phyloP scores from a whole-genome alignment of 371 early-diverging fungal species.

The Haplosporangium sp. region DNA sequence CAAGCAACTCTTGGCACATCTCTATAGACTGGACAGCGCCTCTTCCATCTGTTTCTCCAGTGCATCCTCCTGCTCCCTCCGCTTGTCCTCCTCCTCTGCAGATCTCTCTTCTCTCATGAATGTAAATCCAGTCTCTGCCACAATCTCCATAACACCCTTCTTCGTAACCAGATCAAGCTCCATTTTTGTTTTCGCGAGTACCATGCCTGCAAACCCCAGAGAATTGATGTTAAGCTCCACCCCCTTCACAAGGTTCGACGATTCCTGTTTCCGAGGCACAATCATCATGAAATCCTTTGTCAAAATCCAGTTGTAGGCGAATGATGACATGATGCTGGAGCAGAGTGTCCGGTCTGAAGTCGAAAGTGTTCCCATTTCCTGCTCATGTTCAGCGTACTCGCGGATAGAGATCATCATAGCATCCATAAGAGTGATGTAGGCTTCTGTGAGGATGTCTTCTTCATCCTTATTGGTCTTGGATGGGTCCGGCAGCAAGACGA shows the following conservation, averaged over 20 bases:
- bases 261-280: slow-evolving; percentile 71
- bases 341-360: slow-evolving; percentile 12
- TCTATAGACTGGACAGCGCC: slow-evolving; percentile 17
- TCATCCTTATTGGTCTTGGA: slow-evolving; percentile 11
- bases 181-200: slow-evolving; percentile 67
- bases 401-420: slow-evolving; percentile 46
- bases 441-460: slow-evolving; percentile 41
- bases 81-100: slow-evolving; percentile 18
- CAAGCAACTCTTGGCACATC: not conserved
- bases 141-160: slow-evolving; percentile 32
- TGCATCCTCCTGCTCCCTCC: slow-evolving; percentile 9
- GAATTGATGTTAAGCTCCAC: slow-evolving; percentile 67
- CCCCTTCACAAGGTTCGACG: slow-evolving; percentile 36
- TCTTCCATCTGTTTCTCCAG: slow-evolving; percentile 33
- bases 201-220: slow-evolving; percentile 76
- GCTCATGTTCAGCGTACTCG: slow-evolving; percentile 36
- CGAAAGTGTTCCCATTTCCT: not conserved
- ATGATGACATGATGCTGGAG: slow-evolving; percentile 1
- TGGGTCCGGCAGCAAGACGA: slow-evolving; percentile 16
- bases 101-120: slow-evolving; percentile 7
- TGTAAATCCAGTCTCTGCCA: slow-evolving; percentile 37
- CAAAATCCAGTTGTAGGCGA: slow-evolving; percentile 73
- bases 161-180: slow-evolving; percentile 61
- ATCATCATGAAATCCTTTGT: slow-evolving; percentile 79
- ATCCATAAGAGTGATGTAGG: slow-evolving; percentile 48